A percentile compares a stretch with the other conserved stretches of the same genome.
phyloP scores from a whole-genome alignment of 139 green algal genomes.

The Eudorina sp. region DNA sequence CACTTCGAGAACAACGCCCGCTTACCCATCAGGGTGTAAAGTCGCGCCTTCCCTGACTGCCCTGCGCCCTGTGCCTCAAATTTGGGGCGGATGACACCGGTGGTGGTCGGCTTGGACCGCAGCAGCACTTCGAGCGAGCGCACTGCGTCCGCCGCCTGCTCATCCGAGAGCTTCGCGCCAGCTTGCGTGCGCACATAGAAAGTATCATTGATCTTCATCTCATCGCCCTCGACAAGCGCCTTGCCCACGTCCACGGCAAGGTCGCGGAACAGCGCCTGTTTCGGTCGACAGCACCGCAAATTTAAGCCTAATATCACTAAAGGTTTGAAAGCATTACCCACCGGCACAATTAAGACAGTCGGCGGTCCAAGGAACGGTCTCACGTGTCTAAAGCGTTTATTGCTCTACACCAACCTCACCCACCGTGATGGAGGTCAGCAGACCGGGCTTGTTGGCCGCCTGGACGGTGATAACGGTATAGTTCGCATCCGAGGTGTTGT shows the following conservation, averaged over 20 bases:
- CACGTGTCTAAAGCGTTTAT: conserved; percentile 73
- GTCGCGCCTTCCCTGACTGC: conserved; percentile 63
- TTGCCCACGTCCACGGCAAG: conserved; percentile 86
- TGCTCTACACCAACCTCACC: conserved; percentile 54
- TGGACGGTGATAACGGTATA: conserved; percentile 78
- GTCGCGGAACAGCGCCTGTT: conserved; percentile 75
- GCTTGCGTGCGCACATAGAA: conserved; percentile 85
- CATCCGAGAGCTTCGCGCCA: conserved; percentile 76
- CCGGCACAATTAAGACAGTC: too few species aligned
- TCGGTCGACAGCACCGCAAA: too few species aligned
- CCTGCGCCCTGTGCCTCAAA: conserved; percentile 48
- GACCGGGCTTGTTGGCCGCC: conserved; percentile 75
- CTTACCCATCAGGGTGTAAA: conserved; percentile 90
- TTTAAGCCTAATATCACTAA: too few species aligned
- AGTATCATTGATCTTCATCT: conserved; percentile 73
- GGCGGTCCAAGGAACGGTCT: too few species aligned
- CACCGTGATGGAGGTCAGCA: conserved; percentile 82
- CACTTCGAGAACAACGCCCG: not conserved
- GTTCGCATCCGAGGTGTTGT: conserved; percentile 67
- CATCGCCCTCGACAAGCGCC: conserved; percentile 68
- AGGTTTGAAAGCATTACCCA: too few species aligned
- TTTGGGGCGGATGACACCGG: conserved; percentile 53
- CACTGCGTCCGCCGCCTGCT: conserved; percentile 66
- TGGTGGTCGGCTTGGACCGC: conserved; percentile 45
- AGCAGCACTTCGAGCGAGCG: conserved; percentile 69